Base-by-base conservation (phyloP, 140 eudicot species). In the Oenanthe javanica region DNA sequence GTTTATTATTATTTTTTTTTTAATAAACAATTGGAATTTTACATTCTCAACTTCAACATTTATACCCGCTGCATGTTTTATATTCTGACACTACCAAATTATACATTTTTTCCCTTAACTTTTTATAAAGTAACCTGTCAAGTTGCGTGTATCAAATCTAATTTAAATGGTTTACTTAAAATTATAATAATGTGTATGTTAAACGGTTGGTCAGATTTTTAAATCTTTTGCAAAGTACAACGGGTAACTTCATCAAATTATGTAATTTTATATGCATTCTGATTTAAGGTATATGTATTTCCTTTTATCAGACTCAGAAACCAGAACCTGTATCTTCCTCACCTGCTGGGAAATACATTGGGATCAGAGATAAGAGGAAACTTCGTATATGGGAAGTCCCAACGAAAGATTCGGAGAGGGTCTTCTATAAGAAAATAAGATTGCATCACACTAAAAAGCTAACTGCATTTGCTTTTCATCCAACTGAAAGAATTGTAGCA, bases 301-400 rank as follows among this genome's bases (percentile, higher is more conserved):
- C 10, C 13, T 75, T 25, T 75, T 75, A 5, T 63, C 92, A 94
- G 99, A 90, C 87, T 82, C n/a, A 57, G 81, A 83, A 76, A 74
- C 95, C 99, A 19, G 89, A 84, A 71, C 79, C 57, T 0, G 69
- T 94, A 80, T 83, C 88, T 52, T 80, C 86, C 69, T 87, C 95
- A 67, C 80, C 96, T 31, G 84, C 78, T 54, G 99, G 99, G 31
- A 83, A 86, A 63, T 94, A 86, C 85, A 79, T 94, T 43, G 99
- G 97, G n/a, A 79, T 88, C 23, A 64, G 25, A 66, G 94, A 85
- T 76, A 94, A 87, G 77, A 92, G 90, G 83, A 90, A 87, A 79
- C 76, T 92, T 71, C 86, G 89, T 13, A 87, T 94, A 78, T 94
- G 99, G 99, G 91, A 90, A 85, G 95, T 88, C 55, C 97, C 97